These are phyloP conservation scores for Entomortierella beljakovae DNA, from an alignment of 192 early-diverging fungal genomes.

Conservation along the genomic window DNA sequence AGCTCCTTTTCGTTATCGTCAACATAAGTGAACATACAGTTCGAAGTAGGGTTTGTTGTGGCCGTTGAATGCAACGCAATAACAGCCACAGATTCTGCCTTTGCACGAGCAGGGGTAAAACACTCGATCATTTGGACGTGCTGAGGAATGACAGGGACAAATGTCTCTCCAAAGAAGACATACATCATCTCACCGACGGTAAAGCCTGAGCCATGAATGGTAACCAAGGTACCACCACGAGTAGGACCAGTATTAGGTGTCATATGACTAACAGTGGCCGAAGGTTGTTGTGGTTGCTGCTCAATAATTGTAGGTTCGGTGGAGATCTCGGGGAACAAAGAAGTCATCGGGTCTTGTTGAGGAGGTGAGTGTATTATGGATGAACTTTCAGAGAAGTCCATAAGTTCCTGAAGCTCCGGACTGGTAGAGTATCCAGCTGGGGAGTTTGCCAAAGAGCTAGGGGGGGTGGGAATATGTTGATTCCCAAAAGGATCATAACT, in stretches of 20 bases:
- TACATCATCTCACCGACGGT: slow-evolving; percentile 47
- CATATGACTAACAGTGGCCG: slow-evolving; percentile 34
- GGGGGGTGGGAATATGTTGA: slow-evolving; percentile 31
- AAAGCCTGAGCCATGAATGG: slow-evolving; percentile 41
- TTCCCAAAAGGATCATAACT: not conserved
- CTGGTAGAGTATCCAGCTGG: slow-evolving; percentile 19
- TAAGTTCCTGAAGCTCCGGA: slow-evolving; percentile 19
- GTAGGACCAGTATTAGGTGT: slow-evolving; percentile 43
- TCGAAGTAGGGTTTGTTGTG: slow-evolving; percentile 1
- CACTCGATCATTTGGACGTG: slow-evolving; percentile 40
- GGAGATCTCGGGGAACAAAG: slow-evolving; percentile 33
- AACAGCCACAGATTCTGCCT: slow-evolving; percentile 39
- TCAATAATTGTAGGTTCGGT: not conserved
- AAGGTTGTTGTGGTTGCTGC: slow-evolving; percentile 7
- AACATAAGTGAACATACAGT: slow-evolving; percentile 38
- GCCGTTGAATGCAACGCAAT: slow-evolving; percentile 16
- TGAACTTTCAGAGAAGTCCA: slow-evolving; percentile 7
- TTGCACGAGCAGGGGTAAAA: slow-evolving; percentile 30
- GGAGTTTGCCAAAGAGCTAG: slow-evolving; percentile 20
- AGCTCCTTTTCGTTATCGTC: slow-evolving; percentile 53
- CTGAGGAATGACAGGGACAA: slow-evolving; percentile 44
- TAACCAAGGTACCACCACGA: slow-evolving; percentile 48
- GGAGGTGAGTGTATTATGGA: not conserved
- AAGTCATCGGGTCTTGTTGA: slow-evolving; percentile 19
- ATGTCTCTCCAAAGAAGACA: slow-evolving; percentile 44